Evolutionary conservation across 2,329 filamentous ascomycete genomes (phyloP), one percentile per base, ranked within the genome.

Genomic region (Neonectria punicea): DNA sequence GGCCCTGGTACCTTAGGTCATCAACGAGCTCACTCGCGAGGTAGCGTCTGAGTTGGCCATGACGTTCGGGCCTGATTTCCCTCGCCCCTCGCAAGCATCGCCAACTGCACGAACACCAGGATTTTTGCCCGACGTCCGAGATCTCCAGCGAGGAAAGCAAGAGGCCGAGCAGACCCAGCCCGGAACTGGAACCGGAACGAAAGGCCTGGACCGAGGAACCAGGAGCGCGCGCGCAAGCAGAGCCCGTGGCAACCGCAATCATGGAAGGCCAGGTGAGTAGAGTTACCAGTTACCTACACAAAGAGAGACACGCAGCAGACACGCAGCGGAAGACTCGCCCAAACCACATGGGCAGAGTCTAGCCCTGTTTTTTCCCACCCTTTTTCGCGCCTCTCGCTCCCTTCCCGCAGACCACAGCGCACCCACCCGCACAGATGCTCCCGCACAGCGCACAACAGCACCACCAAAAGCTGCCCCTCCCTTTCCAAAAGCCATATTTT

Each of bases 261-360:
- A 74, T 74, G 72, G 72, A 74, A 43, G 70, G 69, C 66, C 66
- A 74, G 63, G 72, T 74, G 65, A 74, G 72, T 73, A 28, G 36
- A 43, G 25, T 25, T 25, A 6, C 25, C 25, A 25, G 25, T 25
- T 6, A 25, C 25, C 22, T 43, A 25, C 44, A 43, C 22, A 55
- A 20, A 18, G n/a, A 36, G 13, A 51, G 41, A 9, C 34, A 18
- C 36, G 36, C 39, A 20, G 36, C 14, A 43, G 39, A 43, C 8
- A 18, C 41, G 18, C 36, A 58, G 18, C 49, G 41, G 16, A n/a
- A 25, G 25, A 25, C 25, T 25, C 25, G 25, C 30, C 30, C 30
- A 30, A 9, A 30, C 30, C 30, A 30, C 30, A 30, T 30, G 30
- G 9, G 25, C 7, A 53, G 41, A 53, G 51, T 46, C 58, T 61